These are phyloP conservation scores for Microcos paniculata DNA, from an alignment of 345 rosid genomes.

Conservation along the genomic window DNA sequence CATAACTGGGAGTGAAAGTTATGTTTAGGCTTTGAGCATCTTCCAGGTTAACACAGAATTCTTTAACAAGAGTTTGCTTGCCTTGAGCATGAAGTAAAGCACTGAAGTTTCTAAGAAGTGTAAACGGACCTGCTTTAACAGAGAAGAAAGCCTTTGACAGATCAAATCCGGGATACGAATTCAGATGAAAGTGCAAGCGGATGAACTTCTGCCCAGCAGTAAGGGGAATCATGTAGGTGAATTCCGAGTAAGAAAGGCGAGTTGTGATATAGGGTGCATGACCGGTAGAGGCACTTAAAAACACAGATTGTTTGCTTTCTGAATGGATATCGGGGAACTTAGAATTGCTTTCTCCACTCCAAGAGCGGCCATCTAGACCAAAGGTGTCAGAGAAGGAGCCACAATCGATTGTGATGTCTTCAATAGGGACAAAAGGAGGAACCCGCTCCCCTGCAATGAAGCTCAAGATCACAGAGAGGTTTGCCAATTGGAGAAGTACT, in stretches of 20 bases:
- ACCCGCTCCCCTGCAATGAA: background rate
- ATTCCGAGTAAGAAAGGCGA: constrained; percentile 27
- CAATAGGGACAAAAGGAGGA: constrained; percentile 1
- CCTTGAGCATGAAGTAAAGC: constrained; percentile 5
- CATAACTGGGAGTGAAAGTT: constrained; percentile 28
- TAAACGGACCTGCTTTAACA: constrained; percentile 23
- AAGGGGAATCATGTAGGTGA: constrained; percentile 22
- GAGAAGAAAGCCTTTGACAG: constrained; percentile 5
- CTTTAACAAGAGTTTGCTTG: background rate
- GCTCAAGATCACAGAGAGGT: background rate
- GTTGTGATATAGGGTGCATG: constrained; percentile 24
- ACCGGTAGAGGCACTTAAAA: background rate
- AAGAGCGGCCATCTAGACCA: background rate
- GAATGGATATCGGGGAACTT: background rate
- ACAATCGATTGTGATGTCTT: constrained; percentile 5
- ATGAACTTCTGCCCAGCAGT: constrained; percentile 29
- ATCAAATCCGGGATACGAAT: constrained; percentile 15
- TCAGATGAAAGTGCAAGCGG: constrained; percentile 29
- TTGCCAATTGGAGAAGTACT: background rate
- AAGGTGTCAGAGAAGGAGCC: background rate
- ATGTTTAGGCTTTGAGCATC: constrained; percentile 18
- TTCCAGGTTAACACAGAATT: constrained; percentile 15
- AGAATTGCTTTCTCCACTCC: constrained; percentile 11
- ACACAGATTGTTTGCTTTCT: background rate
- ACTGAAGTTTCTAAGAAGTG: constrained; percentile 38